Conservation (phyloP, 2,329 filamentous ascomycete genomes). For the Talaromyces marneffei region DNA sequence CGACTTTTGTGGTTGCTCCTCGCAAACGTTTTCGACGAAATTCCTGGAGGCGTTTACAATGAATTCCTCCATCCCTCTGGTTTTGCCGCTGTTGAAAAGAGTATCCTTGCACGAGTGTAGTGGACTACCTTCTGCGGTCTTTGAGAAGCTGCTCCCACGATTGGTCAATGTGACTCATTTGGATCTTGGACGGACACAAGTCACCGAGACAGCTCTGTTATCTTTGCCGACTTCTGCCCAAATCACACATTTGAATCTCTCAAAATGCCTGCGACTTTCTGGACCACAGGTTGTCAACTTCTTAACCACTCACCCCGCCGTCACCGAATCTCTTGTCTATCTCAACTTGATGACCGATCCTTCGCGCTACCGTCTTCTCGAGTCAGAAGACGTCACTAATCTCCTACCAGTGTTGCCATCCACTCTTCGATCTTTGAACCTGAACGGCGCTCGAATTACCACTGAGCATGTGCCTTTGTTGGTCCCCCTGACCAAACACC, state of each 20-base stretch:
- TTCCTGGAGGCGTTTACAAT: constrained; percentile 53
- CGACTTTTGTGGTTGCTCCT: constrained; percentile 73
- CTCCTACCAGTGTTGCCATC: constrained; percentile 61
- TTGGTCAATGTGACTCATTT: constrained; percentile 66
- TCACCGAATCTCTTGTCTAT: constrained; percentile 58
- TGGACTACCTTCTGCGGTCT: constrained; percentile 60
- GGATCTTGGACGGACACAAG: constrained; percentile 70
- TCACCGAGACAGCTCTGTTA: constrained; percentile 65
- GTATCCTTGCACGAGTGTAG: constrained; percentile 75
- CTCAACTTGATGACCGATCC: constrained; percentile 69
- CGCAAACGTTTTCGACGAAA: constrained; percentile 58
- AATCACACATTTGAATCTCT: constrained; percentile 71
- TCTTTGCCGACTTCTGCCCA: constrained; percentile 65
- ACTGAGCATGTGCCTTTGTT: constrained; percentile 59
- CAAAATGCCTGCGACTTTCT: constrained; percentile 66
- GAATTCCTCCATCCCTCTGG: constrained; percentile 45
- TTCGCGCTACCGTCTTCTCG: constrained; percentile 65
- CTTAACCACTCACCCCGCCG: constrained; percentile 64
- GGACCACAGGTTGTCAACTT: constrained; percentile 65
- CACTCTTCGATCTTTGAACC: constrained; percentile 65
- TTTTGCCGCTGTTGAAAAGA: constrained; percentile 56
- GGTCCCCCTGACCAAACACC: constrained; percentile 60
- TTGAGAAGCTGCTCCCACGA: constrained; percentile 66
- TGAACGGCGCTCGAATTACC: constrained; percentile 69
- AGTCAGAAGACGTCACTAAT: constrained; percentile 57